These are phyloP conservation scores for Mycena vitilis DNA, from an alignment of 768 basidiomycete genomes.

Conservation along the genomic window DNA sequence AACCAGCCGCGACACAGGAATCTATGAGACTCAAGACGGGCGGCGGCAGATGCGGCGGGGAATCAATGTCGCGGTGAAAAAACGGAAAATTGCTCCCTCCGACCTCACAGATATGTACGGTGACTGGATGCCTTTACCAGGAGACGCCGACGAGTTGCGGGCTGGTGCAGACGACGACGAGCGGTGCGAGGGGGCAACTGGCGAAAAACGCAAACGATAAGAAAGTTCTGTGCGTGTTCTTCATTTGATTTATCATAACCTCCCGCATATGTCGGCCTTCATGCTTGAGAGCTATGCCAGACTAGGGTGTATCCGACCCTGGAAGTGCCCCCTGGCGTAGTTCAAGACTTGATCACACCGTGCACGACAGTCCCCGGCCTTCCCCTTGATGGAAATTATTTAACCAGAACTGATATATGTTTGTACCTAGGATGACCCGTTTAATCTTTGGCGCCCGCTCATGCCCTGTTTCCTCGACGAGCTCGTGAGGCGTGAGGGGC, in stretches of 20 bases:
- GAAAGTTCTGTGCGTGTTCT: neutral
- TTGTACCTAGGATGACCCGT: constrained; percentile 8
- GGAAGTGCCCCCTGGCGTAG: too few species aligned
- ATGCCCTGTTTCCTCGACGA: constrained; percentile 8
- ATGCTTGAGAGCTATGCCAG: too few species aligned
- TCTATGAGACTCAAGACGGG: neutral
- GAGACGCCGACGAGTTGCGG: neutral
- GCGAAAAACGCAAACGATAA: constrained; percentile 4
- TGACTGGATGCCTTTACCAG: neutral
- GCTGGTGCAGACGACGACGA: neutral
- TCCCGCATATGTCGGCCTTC: too few species aligned
- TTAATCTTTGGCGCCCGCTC: constrained; percentile 10
- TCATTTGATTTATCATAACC: too few species aligned
- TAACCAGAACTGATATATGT: neutral
- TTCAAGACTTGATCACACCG: too few species aligned
- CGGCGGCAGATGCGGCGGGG: neutral
- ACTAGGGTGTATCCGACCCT: too few species aligned
- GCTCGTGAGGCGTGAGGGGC: constrained; percentile 5
- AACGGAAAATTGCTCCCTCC: neutral
- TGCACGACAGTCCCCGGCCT: too few species aligned
- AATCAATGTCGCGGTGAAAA: neutral
- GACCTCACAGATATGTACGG: neutral
- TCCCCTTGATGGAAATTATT: too few species aligned
- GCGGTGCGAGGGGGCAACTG: neutral
- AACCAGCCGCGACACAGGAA: neutral